phyloP scores from a whole-genome alignment of 2,329 filamentous ascomycete species.

The Albifimbria verrucaria region DNA sequence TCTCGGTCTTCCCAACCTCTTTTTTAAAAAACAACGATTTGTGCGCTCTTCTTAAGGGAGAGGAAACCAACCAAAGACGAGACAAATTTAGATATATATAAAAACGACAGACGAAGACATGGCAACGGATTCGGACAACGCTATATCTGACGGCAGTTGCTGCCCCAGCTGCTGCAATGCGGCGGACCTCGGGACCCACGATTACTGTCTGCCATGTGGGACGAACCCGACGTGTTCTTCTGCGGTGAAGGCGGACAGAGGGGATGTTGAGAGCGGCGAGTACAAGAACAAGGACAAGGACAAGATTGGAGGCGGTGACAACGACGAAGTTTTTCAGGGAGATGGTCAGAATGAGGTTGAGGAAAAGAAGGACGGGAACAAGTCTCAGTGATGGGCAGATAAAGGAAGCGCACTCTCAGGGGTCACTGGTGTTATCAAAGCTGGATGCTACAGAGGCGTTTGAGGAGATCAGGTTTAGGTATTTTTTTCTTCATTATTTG shows the following conservation, averaged over 20 bases:
- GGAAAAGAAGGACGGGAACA: no score
- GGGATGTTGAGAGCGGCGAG: not conserved
- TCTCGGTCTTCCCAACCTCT: no score
- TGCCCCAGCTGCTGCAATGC: constrained; percentile 29
- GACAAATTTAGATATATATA: not conserved
- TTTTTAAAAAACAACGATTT: no score
- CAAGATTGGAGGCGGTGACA: not conserved
- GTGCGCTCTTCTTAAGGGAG: no score
- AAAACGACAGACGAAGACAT: not conserved
- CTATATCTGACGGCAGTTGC: constrained; percentile 15
- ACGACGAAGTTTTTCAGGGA: no score
- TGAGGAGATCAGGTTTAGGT: not conserved
- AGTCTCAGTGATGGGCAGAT: no score
- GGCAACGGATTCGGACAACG: not conserved
- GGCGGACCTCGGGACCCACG: constrained; percentile 26
- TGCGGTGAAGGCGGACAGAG: not conserved
- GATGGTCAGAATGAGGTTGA: no score
- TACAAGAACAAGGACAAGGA: not conserved
- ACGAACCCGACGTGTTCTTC: constrained; percentile 19
- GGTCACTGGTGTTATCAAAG: no score
- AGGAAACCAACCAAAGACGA: not conserved
- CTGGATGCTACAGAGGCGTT: not conserved
- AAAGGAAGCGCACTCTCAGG: no score
- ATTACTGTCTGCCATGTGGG: constrained; percentile 26
- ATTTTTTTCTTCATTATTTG: not conserved